Conservation (phyloP, 345 rosid genomes). For the Physaria fendleri region DNA sequence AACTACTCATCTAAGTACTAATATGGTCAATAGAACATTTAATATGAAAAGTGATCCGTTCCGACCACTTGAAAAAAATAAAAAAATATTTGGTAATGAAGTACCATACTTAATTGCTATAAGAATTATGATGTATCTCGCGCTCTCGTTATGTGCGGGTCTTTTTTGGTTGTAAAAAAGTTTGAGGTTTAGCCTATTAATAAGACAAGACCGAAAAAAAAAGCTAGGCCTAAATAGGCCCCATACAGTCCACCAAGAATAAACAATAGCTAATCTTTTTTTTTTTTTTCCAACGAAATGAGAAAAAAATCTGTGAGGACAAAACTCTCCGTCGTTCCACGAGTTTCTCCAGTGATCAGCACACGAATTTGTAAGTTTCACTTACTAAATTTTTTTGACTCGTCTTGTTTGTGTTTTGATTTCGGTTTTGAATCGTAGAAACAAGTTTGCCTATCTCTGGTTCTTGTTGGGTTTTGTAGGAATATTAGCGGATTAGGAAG, state of each 20-base stretch:
- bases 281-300: too few relatives aligned
- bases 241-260: background rate
- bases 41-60: too few relatives aligned
- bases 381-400: background rate
- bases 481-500: background rate
- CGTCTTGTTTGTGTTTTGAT: background rate
- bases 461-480: slow-evolving; percentile 8
- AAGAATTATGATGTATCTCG: too few relatives aligned
- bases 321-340: slow-evolving; percentile 17
- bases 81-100: too few relatives aligned
- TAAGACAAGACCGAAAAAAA: too few relatives aligned
- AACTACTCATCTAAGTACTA: too few relatives aligned
- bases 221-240: background rate
- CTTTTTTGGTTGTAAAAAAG: too few relatives aligned
- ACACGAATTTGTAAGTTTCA: background rate
- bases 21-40: too few relatives aligned
- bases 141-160: too few relatives aligned
- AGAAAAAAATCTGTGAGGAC: slow-evolving; percentile 21
- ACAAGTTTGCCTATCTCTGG: slow-evolving; percentile 1
- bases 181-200: too few relatives aligned
- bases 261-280: background rate
- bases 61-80: too few relatives aligned
- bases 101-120: too few relatives aligned
- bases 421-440: background rate
- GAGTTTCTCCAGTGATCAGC: slow-evolving; percentile 16